A percentile compares a stretch with the other conserved stretches of the same genome.
These are phyloP conservation scores for Microsporum ferrugineum DNA, from an alignment of 2,329 filamentous ascomycete genomes.

Conservation along the genomic window DNA sequence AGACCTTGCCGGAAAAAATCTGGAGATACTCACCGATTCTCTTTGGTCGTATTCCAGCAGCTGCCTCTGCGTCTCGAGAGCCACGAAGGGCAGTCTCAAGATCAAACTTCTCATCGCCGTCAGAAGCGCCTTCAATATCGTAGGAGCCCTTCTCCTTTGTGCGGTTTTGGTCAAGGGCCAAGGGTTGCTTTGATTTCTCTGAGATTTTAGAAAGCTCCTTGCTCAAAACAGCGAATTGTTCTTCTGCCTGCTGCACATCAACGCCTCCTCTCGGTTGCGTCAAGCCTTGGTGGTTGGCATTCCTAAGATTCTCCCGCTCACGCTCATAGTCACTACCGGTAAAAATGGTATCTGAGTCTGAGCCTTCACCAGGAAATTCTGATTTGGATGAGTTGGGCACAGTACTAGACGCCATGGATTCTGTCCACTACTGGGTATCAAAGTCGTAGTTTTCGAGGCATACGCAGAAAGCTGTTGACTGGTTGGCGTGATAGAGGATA, in stretches of 20 bases:
- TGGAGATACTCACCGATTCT: slow-evolving; percentile 45
- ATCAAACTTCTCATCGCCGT: slow-evolving; percentile 54
- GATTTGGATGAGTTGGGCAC: neutral
- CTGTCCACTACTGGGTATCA: neutral
- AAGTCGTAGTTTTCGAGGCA: neutral
- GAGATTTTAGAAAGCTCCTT: slow-evolving; percentile 30
- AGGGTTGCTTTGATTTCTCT: slow-evolving; percentile 26
- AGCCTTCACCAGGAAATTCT: slow-evolving; percentile 10
- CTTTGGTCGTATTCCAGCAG: slow-evolving; percentile 70
- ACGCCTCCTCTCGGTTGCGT: slow-evolving; percentile 29
- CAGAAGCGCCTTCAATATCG: slow-evolving; percentile 45
- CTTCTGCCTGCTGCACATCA: slow-evolving; percentile 37
- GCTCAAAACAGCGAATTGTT: slow-evolving; percentile 33
- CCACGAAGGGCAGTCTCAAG: slow-evolving; percentile 64
- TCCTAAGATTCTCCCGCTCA: slow-evolving; percentile 22
- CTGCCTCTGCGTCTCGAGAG: slow-evolving; percentile 56
- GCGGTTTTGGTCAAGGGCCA: slow-evolving; percentile 23
- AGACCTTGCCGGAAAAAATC: neutral
- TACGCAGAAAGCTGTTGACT: neutral
- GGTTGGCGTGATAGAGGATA: neutral
- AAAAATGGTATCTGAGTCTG: slow-evolving; percentile 21
- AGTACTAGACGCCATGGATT: neutral
- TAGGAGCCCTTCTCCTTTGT: slow-evolving; percentile 19
- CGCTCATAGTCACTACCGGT: slow-evolving; percentile 21
- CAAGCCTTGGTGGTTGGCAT: slow-evolving; percentile 24